Percentiles rank a stretch among this genome's conserved stretches.
Evolutionary conservation across 345 rosid genomes (phyloP).

Genomic region (Dovyalis caffra): DNA sequence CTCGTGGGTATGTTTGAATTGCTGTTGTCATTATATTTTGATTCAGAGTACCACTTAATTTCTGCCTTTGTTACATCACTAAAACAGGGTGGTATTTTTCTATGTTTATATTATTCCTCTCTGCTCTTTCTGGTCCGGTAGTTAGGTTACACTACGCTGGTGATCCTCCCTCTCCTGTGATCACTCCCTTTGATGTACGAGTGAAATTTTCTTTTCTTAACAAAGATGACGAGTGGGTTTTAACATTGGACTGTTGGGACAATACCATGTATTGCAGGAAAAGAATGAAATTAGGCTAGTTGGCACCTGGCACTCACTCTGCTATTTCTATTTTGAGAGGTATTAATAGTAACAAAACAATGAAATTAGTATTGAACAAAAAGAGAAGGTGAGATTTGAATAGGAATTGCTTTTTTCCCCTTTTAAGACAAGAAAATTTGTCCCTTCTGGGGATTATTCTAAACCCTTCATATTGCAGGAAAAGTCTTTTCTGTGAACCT

Average conservation of each 20-base stretch:
- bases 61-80: background rate
- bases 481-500: background rate
- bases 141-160: background rate
- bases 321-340: background rate
- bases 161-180: background rate
- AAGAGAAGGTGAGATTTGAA: background rate
- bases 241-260: background rate
- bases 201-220: too few relatives aligned
- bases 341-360: background rate
- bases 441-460: background rate
- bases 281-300: too few relatives aligned
- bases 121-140: background rate
- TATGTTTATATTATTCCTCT: background rate
- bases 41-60: background rate
- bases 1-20: slow-evolving; percentile 61
- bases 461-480: background rate
- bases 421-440: background rate
- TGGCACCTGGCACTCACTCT: background rate
- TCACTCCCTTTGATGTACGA: background rate
- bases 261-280: too few relatives aligned
- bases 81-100: background rate
- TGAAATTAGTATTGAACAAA: background rate
- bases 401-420: background rate
- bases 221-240: background rate
- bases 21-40: background rate